Conservation (phyloP, 805 yeast species). For the Ogataea philodendri region DNA sequence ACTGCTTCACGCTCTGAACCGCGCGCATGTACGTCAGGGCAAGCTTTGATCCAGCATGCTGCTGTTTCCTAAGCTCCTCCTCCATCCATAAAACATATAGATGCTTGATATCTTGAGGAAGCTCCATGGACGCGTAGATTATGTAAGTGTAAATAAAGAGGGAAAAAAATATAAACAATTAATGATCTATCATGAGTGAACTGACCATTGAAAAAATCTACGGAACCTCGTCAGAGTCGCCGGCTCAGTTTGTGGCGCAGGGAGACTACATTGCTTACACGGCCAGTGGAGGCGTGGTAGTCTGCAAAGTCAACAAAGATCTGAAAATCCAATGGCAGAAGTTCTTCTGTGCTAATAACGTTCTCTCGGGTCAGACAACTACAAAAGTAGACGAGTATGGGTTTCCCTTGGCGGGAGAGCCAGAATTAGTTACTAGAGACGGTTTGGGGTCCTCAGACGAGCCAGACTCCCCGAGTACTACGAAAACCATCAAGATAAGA, state of each 20-base stretch:
- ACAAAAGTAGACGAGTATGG: constrained; percentile 36
- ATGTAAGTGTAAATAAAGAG: constrained; percentile 4
- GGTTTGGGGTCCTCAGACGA: constrained; percentile 17
- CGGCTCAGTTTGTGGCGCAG: constrained; percentile 41
- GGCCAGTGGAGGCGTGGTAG: constrained; percentile 62
- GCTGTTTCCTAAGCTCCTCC: constrained; percentile 46
- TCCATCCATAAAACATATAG: constrained; percentile 60
- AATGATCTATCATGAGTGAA: constrained; percentile 19
- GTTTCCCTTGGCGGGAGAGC: constrained; percentile 32
- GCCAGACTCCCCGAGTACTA: constrained; percentile 6
- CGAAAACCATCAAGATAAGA: constrained; percentile 15
- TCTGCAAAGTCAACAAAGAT: constrained; percentile 34
- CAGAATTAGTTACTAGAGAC: constrained; percentile 29
- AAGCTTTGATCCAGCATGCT: constrained; percentile 48
- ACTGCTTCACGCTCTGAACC: constrained; percentile 44
- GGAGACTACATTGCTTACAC: constrained; percentile 47
- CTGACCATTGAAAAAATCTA: constrained; percentile 32
- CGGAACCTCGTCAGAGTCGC: constrained; percentile 48
- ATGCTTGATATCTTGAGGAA: constrained; percentile 48
- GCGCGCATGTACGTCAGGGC: constrained; percentile 58
- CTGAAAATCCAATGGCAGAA: constrained; percentile 36
- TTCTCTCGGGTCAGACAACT: constrained; percentile 4
- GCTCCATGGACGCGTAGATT: constrained; percentile 34
- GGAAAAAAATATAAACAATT: constrained; percentile 10
- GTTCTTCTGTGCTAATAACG: constrained; percentile 50